Evolutionary conservation across 352 stramenopile genomes (phyloP), one percentile per base, ranked within the genome.

Genomic region (Phytophthora melonis): DNA sequence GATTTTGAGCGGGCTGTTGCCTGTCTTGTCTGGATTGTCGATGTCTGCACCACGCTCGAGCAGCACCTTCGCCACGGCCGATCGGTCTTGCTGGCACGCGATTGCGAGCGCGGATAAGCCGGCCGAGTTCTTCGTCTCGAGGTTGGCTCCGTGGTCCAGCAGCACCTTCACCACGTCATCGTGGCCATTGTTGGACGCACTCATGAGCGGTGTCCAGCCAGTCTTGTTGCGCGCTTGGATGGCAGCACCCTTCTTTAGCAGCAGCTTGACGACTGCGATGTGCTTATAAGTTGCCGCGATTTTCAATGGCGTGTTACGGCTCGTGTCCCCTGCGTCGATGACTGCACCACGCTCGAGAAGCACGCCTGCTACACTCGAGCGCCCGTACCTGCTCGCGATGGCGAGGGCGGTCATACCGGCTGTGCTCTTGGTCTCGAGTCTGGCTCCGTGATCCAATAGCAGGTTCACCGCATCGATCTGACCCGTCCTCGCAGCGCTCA

Each of bases 1-100:
- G 49, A 9, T 52, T 3, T 58, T 73, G 2, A 73, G 50, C 21
- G 66, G 19, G 25, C 25, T 73, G 21, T 68, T 43, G 4, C 59
- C 41, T 2, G 39, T 34, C 21, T 63, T 41, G 36, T 73, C 59
- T 23, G 23, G 19, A 14, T n/a, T 36, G 13, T 73, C 43, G 36
- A 73, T 34, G 1, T 10, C 43, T 21, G 63, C 54, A 1, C 30
- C 63, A 21, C 43, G 9, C 16, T 64, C 27, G 25, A 66, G 9
- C 13, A 70, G 64, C 9, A 53, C 54, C 25, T 53, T 43, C 8
- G 60, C 64, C 1, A 66, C 43, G 16, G 52, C 32, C 6, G 53
- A 45, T 9, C 41, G 57, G 2, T 43, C 43, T 43, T 34, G 5
- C 36, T 58, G 30, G 16, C 55, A 64, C 11, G 64, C 41, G 4